Evolutionary conservation across 768 basidiomycete genomes (phyloP).

Genomic region (Neoboletus magnificus): DNA sequence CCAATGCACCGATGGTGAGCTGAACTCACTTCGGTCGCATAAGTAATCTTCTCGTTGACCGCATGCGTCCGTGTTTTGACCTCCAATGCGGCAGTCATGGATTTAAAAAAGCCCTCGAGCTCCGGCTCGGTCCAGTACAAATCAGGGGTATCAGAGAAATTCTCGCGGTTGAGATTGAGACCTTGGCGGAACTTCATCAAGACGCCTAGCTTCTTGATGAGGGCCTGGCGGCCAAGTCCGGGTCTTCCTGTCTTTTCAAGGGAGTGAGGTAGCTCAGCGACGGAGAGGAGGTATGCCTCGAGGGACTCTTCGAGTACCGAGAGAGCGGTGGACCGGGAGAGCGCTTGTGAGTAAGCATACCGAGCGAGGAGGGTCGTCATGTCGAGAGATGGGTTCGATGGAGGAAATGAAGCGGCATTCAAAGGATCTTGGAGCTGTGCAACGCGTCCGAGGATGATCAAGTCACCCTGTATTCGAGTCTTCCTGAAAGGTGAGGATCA

Average conservation of each 20-base stretch:
- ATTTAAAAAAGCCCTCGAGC: constrained; percentile 85
- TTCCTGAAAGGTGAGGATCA: constrained; percentile 44
- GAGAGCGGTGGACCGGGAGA: constrained; percentile 84
- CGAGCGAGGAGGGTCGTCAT: constrained; percentile 75
- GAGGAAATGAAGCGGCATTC: constrained; percentile 42
- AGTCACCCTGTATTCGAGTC: constrained; percentile 86
- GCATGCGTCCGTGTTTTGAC: constrained; percentile 76
- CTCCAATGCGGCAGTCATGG: constrained; percentile 81
- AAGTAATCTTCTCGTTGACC: constrained; percentile 90
- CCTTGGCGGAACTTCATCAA: constrained; percentile 91
- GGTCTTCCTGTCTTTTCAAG: constrained; percentile 80
- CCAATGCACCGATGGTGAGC: neutral
- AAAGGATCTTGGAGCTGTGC: constrained; percentile 54
- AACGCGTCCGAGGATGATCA: constrained; percentile 82
- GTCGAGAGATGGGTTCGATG: constrained; percentile 56
- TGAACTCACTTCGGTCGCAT: constrained; percentile 65
- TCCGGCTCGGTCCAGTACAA: constrained; percentile 95
- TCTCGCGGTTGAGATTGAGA: constrained; percentile 85
- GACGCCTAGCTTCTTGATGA: constrained; percentile 91
- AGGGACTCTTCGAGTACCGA: constrained; percentile 84
- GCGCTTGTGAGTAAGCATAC: constrained; percentile 88
- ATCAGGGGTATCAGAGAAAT: constrained; percentile 85
- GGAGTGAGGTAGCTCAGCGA: constrained; percentile 73
- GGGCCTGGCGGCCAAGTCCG: constrained; percentile 71
- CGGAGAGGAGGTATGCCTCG: constrained; percentile 79